Evolutionary conservation across 2,329 filamentous ascomycete genomes (phyloP).

Genomic region (Arthrocladium fulminans): DNA sequence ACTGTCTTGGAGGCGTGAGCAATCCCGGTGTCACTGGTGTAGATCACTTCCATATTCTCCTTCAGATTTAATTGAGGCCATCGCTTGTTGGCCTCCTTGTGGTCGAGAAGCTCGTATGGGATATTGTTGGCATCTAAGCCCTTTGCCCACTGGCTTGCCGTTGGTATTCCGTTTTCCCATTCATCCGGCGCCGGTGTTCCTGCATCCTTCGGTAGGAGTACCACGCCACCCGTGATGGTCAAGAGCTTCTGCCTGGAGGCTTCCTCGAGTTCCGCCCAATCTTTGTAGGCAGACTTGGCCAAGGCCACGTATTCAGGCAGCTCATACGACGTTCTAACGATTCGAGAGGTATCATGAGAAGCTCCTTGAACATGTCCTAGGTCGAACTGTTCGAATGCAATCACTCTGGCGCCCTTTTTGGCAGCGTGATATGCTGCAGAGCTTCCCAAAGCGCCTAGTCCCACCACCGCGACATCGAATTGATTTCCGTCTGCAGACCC

Average conservation of each 20-base stretch:
- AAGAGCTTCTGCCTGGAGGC: slow-evolving; percentile 20
- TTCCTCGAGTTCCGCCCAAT: slow-evolving; percentile 26
- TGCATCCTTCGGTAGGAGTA: slow-evolving; percentile 21
- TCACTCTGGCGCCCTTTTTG: slow-evolving; percentile 23
- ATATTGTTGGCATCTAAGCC: slow-evolving; percentile 19
- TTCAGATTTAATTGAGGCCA: slow-evolving; percentile 25
- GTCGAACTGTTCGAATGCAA: slow-evolving; percentile 26
- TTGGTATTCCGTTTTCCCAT: no score
- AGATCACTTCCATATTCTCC: slow-evolving; percentile 21
- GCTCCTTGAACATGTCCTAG: slow-evolving; percentile 26
- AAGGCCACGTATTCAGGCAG: slow-evolving; percentile 28
- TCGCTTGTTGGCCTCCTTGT: slow-evolving; percentile 20
- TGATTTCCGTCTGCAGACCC: no score
- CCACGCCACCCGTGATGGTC: slow-evolving; percentile 24
- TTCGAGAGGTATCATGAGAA: slow-evolving; percentile 27
- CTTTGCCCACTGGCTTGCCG: slow-evolving; percentile 15
- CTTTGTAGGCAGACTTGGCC: slow-evolving; percentile 34
- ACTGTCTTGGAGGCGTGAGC: slow-evolving; percentile 24
- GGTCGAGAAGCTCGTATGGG: slow-evolving; percentile 23
- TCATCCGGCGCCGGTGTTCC: no score
- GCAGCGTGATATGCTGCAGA: slow-evolving; percentile 25
- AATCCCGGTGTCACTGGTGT: slow-evolving; percentile 24
- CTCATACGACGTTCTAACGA: slow-evolving; percentile 25
- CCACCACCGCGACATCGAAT: slow-evolving; percentile 25
- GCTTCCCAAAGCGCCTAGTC: slow-evolving; percentile 25